Base-by-base conservation (phyloP, 495 filamentous ascomycete genomes). In the Lindgomyces ingoldianus region DNA sequence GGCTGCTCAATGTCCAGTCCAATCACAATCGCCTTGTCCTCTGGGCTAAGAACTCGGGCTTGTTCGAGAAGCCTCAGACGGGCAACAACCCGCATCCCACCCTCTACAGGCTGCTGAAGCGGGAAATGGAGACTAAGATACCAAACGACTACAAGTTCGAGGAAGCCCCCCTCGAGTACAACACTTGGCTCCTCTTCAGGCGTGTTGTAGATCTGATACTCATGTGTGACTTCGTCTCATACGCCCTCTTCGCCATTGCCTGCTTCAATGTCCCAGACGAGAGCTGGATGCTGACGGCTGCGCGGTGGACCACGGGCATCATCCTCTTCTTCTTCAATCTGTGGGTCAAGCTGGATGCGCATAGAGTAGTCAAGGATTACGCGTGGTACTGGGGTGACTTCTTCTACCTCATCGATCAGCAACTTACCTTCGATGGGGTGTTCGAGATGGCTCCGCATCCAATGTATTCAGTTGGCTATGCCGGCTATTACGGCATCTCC, bases 301-400 rank as follows among this genome's bases (percentile, higher is more conserved):
- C 85, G 58, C 88, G 94, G 65, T 98, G 95, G 94, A 66, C 81
- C n/a, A 81, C 85, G 33, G 94, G 95, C 21, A 83, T 91, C 56
- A 76, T 82, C 18, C 78, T 96, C n/a, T 87, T 98, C 53, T 81
- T 87, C 58, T 98, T 98, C 82, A 98, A 98, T 76, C 84, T 97
- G 18, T 98, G 95, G 95, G 94, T 98, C 57, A 98, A 98, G 78
- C 81, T 98, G 58, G 94, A 98, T 75, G 94, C 94, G 19, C 94
- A 98, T 75, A 81, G 94, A 55, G 94, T 98, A n/a, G 94, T 98
- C 69, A 98, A 98, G 78, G 95, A 98, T 74, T 98, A 91, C 79
- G 94, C 94, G 21, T 98, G 94, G 94, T 98, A 98, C 78, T 98
- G 94, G 94, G 94, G 94, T 55, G 94, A 98, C 72, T 98, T 98